Conservation (phyloP, 345 rosid species). For the Gynandropsis gynandra region DNA sequence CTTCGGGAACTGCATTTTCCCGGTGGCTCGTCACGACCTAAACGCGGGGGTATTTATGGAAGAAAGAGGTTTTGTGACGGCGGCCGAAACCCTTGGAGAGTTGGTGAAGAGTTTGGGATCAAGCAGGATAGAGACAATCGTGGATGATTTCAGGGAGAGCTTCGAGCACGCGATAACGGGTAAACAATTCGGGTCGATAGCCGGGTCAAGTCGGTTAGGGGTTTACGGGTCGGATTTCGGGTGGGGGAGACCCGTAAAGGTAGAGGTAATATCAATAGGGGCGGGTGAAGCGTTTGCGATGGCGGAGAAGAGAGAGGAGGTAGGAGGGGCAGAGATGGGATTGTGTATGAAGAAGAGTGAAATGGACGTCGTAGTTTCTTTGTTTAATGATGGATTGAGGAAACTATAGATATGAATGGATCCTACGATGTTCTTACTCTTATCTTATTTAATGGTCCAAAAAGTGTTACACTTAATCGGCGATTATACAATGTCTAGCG, state of each 20-base stretch:
- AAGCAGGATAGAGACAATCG: background rate
- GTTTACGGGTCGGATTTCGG: conserved; percentile 15
- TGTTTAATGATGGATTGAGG: conserved; percentile 7
- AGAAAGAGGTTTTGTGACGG: conserved; percentile 16
- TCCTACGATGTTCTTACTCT: no score
- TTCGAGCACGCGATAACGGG: background rate
- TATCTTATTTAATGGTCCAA: no score
- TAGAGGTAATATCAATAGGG: background rate
- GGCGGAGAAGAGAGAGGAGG: conserved; percentile 15
- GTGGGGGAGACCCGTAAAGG: conserved; percentile 15
- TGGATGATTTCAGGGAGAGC: background rate
- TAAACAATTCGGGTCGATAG: background rate
- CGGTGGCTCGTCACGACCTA: background rate
- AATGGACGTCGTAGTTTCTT: conserved; percentile 4
- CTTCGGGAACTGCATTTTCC: conserved; percentile 31
- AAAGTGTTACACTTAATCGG: no score
- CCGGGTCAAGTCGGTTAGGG: conserved; percentile 5
- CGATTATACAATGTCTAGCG: no score
- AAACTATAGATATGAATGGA: no score
- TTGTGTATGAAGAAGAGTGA: conserved; percentile 15
- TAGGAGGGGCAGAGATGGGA: conserved; percentile 25
- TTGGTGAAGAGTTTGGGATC: background rate
- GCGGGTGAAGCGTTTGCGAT: conserved; percentile 9
- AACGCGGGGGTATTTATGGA: background rate
- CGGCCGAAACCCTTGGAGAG: conserved; percentile 6